A percentile compares a stretch with the other conserved stretches of the same genome.
Conservation (phyloP, 2,329 filamentous ascomycete genomes). For the Thelonectria rubi region DNA sequence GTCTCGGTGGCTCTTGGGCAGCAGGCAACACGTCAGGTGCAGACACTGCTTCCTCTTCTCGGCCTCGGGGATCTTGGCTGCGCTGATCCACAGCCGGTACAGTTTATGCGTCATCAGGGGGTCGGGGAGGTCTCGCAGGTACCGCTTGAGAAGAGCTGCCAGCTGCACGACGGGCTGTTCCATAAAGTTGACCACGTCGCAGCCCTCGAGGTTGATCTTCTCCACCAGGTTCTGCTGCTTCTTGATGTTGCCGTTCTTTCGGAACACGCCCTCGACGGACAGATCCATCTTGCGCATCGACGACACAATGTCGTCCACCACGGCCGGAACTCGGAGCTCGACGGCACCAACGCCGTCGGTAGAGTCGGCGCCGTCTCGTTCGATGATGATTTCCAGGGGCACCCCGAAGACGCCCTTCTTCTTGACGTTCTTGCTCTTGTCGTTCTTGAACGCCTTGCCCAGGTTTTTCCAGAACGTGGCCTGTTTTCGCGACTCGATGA, state of each 20-base stretch:
- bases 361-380: slow-evolving; percentile 95
- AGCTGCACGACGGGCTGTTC: slow-evolving; percentile 93
- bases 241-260: slow-evolving; percentile 99
- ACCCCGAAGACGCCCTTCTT: slow-evolving; percentile 97
- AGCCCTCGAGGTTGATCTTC: slow-evolving; percentile 84
- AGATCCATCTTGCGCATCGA: slow-evolving; percentile 99
- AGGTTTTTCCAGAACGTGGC: slow-evolving; percentile 98
- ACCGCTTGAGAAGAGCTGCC: slow-evolving; percentile 93
- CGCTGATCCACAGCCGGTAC: slow-evolving; percentile 87
- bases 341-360: slow-evolving; percentile 95
- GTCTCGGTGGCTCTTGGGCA: slow-evolving; percentile 92
- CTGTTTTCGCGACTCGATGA: slow-evolving; percentile 90
- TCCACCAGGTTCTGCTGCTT: slow-evolving; percentile 87
- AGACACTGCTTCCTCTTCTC: slow-evolving; percentile 85
- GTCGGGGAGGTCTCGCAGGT: slow-evolving; percentile 92
- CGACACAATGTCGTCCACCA: slow-evolving; percentile 92
- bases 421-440: slow-evolving; percentile 78
- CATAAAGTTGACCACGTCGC: slow-evolving; percentile 84
- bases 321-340: slow-evolving; percentile 86
- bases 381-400: slow-evolving; percentile 85
- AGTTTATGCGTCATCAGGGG: slow-evolving; percentile 95
- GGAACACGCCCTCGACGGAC: slow-evolving; percentile 97
- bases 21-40: slow-evolving; percentile 88
- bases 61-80: slow-evolving; percentile 85
- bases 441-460: slow-evolving; percentile 93